Base-by-base conservation (phyloP, 306 rosid genomes). In the Aeschynomene evenia region DNA sequence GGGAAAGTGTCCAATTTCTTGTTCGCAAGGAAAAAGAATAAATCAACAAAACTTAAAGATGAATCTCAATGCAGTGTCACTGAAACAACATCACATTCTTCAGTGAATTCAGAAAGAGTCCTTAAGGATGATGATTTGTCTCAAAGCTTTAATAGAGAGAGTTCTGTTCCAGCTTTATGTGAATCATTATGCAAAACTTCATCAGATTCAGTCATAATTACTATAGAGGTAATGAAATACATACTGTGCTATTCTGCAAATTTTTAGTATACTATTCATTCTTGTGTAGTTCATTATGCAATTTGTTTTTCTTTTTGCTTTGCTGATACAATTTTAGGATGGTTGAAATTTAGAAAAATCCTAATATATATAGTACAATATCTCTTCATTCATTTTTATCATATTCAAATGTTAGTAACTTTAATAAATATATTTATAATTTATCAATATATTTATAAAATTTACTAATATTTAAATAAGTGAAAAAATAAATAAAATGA, bases 1-100 rank as follows among this genome's bases (percentile, higher is more conserved):
- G 99, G 97, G 84, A 95, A 86, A 75, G 90, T 94, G 70, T 70
- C 92, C 2, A 87, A 92, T 83, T 85, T 94, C 72, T 89, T 94
- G 74, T 95, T 86, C 90, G 86, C 91, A 14, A 89, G 82, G 82
- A 84, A 71, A 79, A 89, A 86, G 86, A 95, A n/a, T n/a, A n/a
- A 89, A 79, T 78, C 78, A 48, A 84, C 68, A 72, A 89, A 80
- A 82, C 57, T 79, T 8, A 45, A 79, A 26, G 70, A 76, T 57
- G 90, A 81, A 61, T 63, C 77, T 16, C 72, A 77, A 73, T 26
- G 72, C 50, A 63, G 50, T 68, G 45, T 12, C 76, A 68, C 75
- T 48, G 91, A 79, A 83, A 75, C 76, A 42, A 40, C 76, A 36
- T 43, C 72, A 50, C 63, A n/a, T n/a, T n/a, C n/a, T n/a, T n/a